Evolutionary conservation across 495 filamentous ascomycete genomes (phyloP), one percentile per base, ranked within the genome.

Genomic region (Trichoderma erinaceum): DNA sequence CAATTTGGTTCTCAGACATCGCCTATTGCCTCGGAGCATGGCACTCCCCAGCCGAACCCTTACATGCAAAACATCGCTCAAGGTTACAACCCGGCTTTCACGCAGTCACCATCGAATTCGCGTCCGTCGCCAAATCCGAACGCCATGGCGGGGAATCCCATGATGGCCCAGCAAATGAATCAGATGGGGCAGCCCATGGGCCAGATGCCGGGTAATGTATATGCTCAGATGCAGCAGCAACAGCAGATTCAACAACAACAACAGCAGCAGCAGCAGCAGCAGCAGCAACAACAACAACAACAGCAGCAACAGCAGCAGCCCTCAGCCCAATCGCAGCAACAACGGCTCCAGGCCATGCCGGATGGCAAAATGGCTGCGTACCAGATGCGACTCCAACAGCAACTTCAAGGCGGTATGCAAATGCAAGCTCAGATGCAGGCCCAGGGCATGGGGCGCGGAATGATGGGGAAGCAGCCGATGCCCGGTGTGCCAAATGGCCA

Each of bases 1-100:
- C 87, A 89, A 67, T 91, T 93, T 71, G 87, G 82, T 56, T 79
- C 86, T 3, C 92, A 96, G 68, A 85, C 90, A 72, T 93, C 93
- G 5, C 91, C 93, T 6, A 83, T 91, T 16, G 87, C 89, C 32
- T 87, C 88, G 16, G 92, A 94, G 66, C 90, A 93, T 73, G 84
- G 87, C 68, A 92, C 91, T 12, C 92, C 92, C 0, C 93, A 97
- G 74, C 77, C 78, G 43, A 77, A 77, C 70, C 79, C 86, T 25
- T 90, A 86, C 67, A 86, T 89, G 78, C 82, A 83, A 38, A 79
- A 74, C 66, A 90, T 85, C 65, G 79, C 81, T 29, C 88, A 84
- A 69, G 83, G 77, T 44, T 89, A 87, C 75, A 84, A 82, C 44
- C 81, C 82, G 29, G 83, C 83, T 52, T 93, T 80, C 75, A 74